Base-by-base conservation (phyloP, 2,329 filamentous ascomycete genomes). In the Canariomyces notabilis region DNA sequence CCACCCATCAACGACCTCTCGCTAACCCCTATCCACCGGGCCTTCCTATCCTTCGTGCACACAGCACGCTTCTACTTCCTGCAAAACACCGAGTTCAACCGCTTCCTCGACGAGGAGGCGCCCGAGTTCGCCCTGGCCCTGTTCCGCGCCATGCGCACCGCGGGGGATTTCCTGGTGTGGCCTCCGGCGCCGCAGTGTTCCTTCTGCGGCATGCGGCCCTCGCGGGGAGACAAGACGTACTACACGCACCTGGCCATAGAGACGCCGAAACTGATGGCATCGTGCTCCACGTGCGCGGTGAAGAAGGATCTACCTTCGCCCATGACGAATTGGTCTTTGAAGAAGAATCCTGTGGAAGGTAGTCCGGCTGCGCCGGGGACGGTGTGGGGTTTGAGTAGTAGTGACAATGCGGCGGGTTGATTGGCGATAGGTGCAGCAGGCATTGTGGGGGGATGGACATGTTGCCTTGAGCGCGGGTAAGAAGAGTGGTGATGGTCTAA, bases 221-320 rank as follows among this genome's bases (percentile, higher is more conserved):
- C 37, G 2, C 34, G 41, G 18, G 40, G 37, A 4, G 49, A 50
- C 9, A 54, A 52, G 48, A 20, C 20, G 2, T 48, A 56, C 19
- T 57, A 52, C 16, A 55, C 55, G 8, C 53, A 56, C 9, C 18
- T 54, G 4, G 49, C 43, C 23, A 43, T 51, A 12, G 44, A 52
- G n/a, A 47, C 39, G 32, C 14, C 42, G 7, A 39, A 33, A 15
- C 11, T 56, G 14, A 23, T 29, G 2, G 41, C 47, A 5, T 33
- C 32, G 15, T 56, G 51, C 21, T 46, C 39, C 6, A 49, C 32
- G 7, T 56, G 53, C 11, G 53, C 53, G 11, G 36, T 19, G 12
- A 50, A 50, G 46, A 44, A 33, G 21, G 46, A 49, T 2, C 29
- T 50, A 4, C 35, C 41, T 8, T 33, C 42, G 5, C 23, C 34